These are phyloP conservation scores for Calonectria pauciramosa DNA, from an alignment of 2,329 filamentous ascomycete species.

Conservation along the genomic window DNA sequence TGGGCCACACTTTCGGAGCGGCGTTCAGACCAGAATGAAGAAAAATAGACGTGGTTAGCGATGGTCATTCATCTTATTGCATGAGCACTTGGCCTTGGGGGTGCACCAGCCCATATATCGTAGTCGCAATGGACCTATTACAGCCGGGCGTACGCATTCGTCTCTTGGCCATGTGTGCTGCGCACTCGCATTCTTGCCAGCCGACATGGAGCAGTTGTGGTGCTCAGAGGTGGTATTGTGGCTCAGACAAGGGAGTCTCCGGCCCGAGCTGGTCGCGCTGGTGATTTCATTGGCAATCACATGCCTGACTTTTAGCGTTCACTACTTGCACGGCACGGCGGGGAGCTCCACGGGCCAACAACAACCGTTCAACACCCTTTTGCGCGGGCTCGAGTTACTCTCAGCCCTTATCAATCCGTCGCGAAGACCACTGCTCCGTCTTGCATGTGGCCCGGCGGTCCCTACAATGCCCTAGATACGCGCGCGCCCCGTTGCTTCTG, in stretches of 20 bases:
- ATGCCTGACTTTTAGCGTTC: constrained; percentile 39
- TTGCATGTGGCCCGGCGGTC: constrained; percentile 32
- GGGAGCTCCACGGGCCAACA: constrained; percentile 43
- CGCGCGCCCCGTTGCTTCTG: constrained; percentile 33
- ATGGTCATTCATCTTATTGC: constrained; percentile 10
- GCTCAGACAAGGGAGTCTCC: constrained; percentile 9
- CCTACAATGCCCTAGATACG: constrained; percentile 39
- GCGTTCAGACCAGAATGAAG: constrained; percentile 25
- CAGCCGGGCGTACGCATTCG: no score
- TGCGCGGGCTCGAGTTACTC: constrained; percentile 15
- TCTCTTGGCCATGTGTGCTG: background rate
- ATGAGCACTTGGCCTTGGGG: background rate
- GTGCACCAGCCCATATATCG: background rate
- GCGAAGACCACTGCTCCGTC: constrained; percentile 8
- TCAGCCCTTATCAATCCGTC: constrained; percentile 1
- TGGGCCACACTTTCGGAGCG: background rate
- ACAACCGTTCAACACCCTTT: constrained; percentile 32
- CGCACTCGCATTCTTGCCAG: background rate
- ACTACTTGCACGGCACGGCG: constrained; percentile 38
- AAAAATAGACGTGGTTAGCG: constrained; percentile 19
- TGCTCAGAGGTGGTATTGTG: constrained; percentile 21
- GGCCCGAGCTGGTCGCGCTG: constrained; percentile 16
- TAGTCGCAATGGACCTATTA: background rate
- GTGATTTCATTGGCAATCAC: constrained; percentile 49
- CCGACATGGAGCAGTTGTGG: background rate